Base-by-base conservation (phyloP, 768 basidiomycete species). In the Russula vinacea region DNA sequence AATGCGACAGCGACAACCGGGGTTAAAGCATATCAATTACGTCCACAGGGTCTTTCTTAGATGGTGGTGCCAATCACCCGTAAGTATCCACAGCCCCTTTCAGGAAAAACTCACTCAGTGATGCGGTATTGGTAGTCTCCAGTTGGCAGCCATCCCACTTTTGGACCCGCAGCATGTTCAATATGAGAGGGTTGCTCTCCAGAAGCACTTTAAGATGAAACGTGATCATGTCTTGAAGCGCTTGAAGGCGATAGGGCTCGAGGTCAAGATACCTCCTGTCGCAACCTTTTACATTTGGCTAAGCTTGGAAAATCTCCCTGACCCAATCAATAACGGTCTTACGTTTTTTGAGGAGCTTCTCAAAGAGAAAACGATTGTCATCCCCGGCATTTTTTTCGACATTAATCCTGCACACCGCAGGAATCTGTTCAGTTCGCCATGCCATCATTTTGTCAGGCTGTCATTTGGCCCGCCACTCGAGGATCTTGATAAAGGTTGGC, bases 261-360 rank as follows among this genome's bases (percentile, higher is more conserved):
- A 89, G 56, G 90, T 97, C 51, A 78, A 83, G 52, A 76, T 90
- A 60, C 88, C 89, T 47, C 93, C 92, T 7, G 78, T 78, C 22
- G 85, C 87, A 60, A 97, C 95, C 2, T 98, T 97, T 77, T 97
- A 98, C 76, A 85, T 97, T 73, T 97, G 95, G 94, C 83, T 95
- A 64, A 90, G 91, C 76, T 80, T 96, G 24, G 87, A 87, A 73
- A 80, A 79, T 60, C 81, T 97, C 53, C 89, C 92, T 10, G 69
- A 84, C 5, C 95, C 95, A 8, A 73, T 97, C 50, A 92, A 94
- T 77, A 92, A 92, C 70, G 94, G 94, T 22, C 77, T 97, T 84
- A 92, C 90, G 6, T 96, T 98, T 84, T 98, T 98, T 72, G 94
- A 96, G 71, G 94, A 94, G 75, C 78, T 94, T 50, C 80, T 96